Evolutionary conservation across 1,139 yeast genomes (phyloP), one percentile per base, ranked within the genome.

Genomic region (Candida sanyaensis): DNA sequence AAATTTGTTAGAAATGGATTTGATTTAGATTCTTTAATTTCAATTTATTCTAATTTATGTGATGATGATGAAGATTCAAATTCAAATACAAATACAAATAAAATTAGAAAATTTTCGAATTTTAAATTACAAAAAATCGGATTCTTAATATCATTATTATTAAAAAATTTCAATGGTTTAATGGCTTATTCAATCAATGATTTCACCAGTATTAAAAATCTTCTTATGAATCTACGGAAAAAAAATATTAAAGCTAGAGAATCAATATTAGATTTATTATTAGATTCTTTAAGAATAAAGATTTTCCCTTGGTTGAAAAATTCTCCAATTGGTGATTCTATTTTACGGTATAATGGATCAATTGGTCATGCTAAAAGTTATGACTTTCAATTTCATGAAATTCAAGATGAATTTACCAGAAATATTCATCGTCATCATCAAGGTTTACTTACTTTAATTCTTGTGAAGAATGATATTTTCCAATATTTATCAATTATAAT

Each of bases 141-240:
- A 0, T 75, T 80, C 42, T 72, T 89, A 10, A 65, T 92, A 3
- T 71, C 88, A 0, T 64, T 79, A 3, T 66, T 89, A 28, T 66
- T 93, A 86, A 88, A 52, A n/a, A 78, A 83, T 42, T 87, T 95
- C 83, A 77, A 88, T 17, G 99, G 99, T 0, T 62, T 91, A 10
- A 77, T 87, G 54, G 80, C 87, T 7, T 80, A 86, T 56, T 77
- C 89, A 0, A 74, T 80, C 48, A 73, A 84, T 55, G 66, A 81
- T 50, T 86, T 83, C 56, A 73, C 73, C 46, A 78, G 86, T 29
- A 58, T 93, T 17, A 70, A 69, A 40, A 82, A 83, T 48, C 69
- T 93, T 33, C 68, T 92, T 2, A 70, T 77, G 36, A 86, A 92
- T 60, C 68, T 92, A 46, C 72, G 73, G 28, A 81, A 84, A 47